These are phyloP conservation scores for Symbiodinium natans DNA, from an alignment of 73 alveolate genomes.

Conservation along the genomic window DNA sequence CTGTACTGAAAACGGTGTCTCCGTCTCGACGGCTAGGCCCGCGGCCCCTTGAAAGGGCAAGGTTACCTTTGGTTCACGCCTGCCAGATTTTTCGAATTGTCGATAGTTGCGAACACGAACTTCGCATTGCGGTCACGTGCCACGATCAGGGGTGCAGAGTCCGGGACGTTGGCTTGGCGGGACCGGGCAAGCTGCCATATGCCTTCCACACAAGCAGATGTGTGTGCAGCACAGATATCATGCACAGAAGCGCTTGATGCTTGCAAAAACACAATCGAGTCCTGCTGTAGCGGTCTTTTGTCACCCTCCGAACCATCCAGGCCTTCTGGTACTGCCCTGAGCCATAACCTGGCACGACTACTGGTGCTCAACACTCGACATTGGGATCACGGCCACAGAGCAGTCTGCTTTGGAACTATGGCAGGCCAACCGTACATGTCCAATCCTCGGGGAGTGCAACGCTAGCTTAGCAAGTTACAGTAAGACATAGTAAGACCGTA, in stretches of 20 bases:
- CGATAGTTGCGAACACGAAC: too few species aligned
- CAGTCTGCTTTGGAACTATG: background rate
- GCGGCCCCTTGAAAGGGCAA: conserved; percentile 2
- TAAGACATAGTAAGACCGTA: too few species aligned
- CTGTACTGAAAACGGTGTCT: too few species aligned
- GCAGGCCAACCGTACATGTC: background rate
- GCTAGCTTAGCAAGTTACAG: too few species aligned
- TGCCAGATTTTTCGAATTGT: background rate
- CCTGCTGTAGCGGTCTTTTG: too few species aligned
- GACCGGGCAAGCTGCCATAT: conserved; percentile 31
- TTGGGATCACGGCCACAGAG: too few species aligned
- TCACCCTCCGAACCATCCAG: too few species aligned
- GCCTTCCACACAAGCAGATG: background rate
- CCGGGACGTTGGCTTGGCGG: background rate
- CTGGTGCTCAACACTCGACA: background rate
- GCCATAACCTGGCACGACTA: background rate
- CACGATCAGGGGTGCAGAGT: background rate
- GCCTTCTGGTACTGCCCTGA: conserved; percentile 16
- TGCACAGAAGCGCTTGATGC: too few species aligned
- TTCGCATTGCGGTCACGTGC: background rate
- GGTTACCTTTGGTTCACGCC: background rate
- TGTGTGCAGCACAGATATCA: too few species aligned
- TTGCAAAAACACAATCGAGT: too few species aligned
- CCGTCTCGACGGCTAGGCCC: background rate
- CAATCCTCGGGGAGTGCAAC: background rate